Evolutionary conservation across 1,284 basidiomycete genomes (phyloP).

Genomic region (Neolentinus lepideus): DNA sequence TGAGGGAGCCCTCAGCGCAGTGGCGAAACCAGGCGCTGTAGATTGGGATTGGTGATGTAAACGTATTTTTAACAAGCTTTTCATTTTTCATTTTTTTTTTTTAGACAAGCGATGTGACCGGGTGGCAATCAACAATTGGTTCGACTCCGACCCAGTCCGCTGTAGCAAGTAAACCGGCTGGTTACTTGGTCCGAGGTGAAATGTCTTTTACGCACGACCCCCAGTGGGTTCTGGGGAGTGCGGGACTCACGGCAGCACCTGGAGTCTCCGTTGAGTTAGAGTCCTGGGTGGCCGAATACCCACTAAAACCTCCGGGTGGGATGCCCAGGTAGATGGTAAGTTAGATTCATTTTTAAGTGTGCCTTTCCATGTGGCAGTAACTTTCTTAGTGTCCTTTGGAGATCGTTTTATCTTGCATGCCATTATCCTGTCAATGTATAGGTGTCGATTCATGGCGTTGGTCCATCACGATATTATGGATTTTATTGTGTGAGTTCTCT

Average conservation of each 20-base stretch:
- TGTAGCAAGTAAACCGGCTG: no score
- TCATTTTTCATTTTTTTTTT: no score
- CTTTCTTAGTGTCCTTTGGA: background rate
- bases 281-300: background rate
- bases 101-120: no score
- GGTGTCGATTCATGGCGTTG: background rate
- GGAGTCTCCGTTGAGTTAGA: background rate
- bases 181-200: no score
- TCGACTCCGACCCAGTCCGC: no score
- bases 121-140: no score
- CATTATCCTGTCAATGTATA: background rate
- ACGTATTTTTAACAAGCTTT: no score
- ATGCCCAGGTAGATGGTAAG: background rate
- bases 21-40: no score
- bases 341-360: background rate
- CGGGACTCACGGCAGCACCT: conserved; percentile 2
- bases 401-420: background rate
- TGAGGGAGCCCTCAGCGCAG: no score
- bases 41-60: no score
- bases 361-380: background rate
- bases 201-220: no score
- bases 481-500: background rate
- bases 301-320: conserved; percentile 9
- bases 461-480: background rate
- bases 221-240: no score